Evolutionary conservation across 164 flowering plant species (phyloP), one percentile per base, ranked within the genome.

Genomic region (Protea cynaroides): DNA sequence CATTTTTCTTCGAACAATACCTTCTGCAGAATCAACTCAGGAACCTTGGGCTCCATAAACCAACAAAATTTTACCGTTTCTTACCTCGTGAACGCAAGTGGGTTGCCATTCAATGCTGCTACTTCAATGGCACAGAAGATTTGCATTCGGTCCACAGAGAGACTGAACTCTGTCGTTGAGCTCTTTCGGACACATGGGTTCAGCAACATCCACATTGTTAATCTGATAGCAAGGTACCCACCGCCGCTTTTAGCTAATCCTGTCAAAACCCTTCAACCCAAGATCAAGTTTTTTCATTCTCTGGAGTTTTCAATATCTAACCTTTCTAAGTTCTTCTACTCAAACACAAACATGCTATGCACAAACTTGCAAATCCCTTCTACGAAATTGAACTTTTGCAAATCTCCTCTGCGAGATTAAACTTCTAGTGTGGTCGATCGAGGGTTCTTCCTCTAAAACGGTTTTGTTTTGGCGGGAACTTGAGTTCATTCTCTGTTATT

Each of bases 81-180:
- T 18, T 76, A 72, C 64, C 71, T 72, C 56, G 21, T 54, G 4
- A 24, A 64, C 7, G 59, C 71, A 51, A 69, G 71, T 60, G 76
- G 79, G 57, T 51, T 76, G 7, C 57, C 79, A 2, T 54, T 14
- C 10, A 73, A 72, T 46, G 43, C 66, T 17, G 79, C 79, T 22
- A 25, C 29, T 1, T 52, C 55, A 1, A 64, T 23, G 0, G 63
- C 76, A 11, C 54, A 56, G 21, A n/a, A 22, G 4, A 44, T 76
- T 14, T 11, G 61, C 0, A 53, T 72, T 21, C 10, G 40, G 13
- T 9, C 40, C 51, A 58, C 67, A 3, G 72, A 68, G 9, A 61
- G 21, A 37, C 58, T 71, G 1, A 64, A 46, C 17, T 46, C n/a
- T n/a, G n/a, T n/a, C n/a, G n/a, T n/a, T n/a, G n/a, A n/a, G n/a